Evolutionary conservation across 202 grass and related monocot species (phyloP), one percentile per base, ranked within the genome.

Genomic region (Musa balbisiana): DNA sequence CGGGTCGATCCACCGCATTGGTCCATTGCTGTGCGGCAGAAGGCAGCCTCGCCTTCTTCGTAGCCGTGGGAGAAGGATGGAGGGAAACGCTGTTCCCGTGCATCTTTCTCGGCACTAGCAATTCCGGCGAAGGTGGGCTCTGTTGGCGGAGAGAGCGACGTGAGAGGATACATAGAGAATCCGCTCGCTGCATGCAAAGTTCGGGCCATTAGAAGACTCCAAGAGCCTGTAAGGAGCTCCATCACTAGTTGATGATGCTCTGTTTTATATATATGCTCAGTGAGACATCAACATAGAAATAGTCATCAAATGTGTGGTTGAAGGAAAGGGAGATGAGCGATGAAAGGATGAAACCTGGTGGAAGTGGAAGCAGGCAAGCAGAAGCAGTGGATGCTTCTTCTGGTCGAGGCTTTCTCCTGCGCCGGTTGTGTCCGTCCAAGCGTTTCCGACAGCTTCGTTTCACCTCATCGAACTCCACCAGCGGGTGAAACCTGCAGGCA

Each of bases 391-490:
- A 59, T 58, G 56, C 72, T 55, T 11, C 23, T 58, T 33, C 72
- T 55, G 52, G 15, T 16, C 25, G 72, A 59, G 72, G 72, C 23
- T 58, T 74, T 24, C 72, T 74, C 17, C 72, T 20, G 14, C 72
- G 72, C 23, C 72, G 56, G 24, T 74, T 74, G 23, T 74, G 72
- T 33, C 72, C 72, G 19, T 74, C 72, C 14, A 74, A 53, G 10
- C 72, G 72, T n/a, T 74, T 74, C 53, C 72, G 56, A 17, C 72
- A 74, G 72, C 72, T 74, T 56, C 72, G 72, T 17, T 74, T 74
- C 29, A 74, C 72, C 53, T 74, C 72, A 49, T 74, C 72, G 15
- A 74, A 74, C 53, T 74, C 72, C 72, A 58, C 72, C 72, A 74
- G 53, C 72, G 29, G 27, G 20, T 74, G 72, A 74, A 74, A 74